Base-by-base conservation (phyloP, 2,329 filamentous ascomycete species). In the Cladophialophora bantiana region DNA sequence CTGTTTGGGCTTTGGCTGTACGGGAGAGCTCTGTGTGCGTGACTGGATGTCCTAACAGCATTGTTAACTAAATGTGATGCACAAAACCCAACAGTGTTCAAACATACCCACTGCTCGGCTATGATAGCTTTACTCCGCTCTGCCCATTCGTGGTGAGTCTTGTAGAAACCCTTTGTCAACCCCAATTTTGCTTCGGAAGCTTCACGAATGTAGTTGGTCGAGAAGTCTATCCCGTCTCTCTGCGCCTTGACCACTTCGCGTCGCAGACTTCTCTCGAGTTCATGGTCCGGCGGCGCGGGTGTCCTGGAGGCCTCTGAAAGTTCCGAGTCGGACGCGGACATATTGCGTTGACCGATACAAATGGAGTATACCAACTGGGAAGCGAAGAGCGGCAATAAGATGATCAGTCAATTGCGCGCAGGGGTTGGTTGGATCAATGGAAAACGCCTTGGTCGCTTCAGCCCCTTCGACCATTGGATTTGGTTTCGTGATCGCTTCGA, bases 111-210 rank as follows among this genome's bases (percentile, higher is more conserved):
- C 77, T 88, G 81, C 64, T 81, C 78, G 73, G 80, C 79, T 58
- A 88, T 85, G 59, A 88, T 78, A 1, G 78, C 67, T 68, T 86
- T 85, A 74, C 85, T 88, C 64, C 77, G 78, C 12, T 73, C 68
- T 69, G 86, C 89, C 88, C 88, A 90, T 4, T 74, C 73, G 1
- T 72, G 72, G 66, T 83, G 76, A n/a, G 71, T 76, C 72, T 86
- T 89, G 71, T 88, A 83, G 72, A 87, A 89, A 2, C 81, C 85
- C 5, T 78, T 77, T 7, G 82, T 78, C 26, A 89, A 76, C 36
- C 79, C 81, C 10, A 89, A 75, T 57, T 81, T 75, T 64, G 82
- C 76, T 74, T 88, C 86, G 3, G 82, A 83, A 31, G 81, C 81
- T 35, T 78, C 73, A 57, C 87, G 84, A 59, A 88, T 83, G 62